These are phyloP conservation scores for Gnetum montanum DNA, from an alignment of 75 land plant genomes.

Conservation along the genomic window DNA sequence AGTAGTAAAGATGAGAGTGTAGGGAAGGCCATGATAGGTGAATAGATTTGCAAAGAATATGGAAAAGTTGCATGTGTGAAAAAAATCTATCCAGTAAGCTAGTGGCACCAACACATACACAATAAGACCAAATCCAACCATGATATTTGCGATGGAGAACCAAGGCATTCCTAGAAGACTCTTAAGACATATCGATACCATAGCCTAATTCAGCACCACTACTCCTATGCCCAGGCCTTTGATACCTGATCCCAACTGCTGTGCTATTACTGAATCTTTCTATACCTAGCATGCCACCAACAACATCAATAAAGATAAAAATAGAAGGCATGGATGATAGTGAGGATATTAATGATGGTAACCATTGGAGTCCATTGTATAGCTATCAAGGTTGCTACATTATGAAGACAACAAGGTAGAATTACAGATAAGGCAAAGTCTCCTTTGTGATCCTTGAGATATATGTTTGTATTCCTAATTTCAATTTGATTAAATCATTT, in stretches of 20 bases:
- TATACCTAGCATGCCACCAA: slow-evolving; percentile 23
- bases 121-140: slow-evolving; percentile 40
- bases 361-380: too few relatives aligned
- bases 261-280: slow-evolving; percentile 16
- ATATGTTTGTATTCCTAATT: too few relatives aligned
- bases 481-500: too few relatives aligned
- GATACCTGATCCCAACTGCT: slow-evolving; percentile 26
- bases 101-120: slow-evolving; percentile 36
- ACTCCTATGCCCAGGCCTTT: slow-evolving; percentile 33
- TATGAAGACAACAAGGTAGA: too few relatives aligned
- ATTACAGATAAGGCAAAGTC: too few relatives aligned
- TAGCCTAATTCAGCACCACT: slow-evolving; percentile 53
- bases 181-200: slow-evolving; percentile 34
- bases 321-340: slow-evolving; percentile 18
- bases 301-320: slow-evolving; percentile 10
- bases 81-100: slow-evolving; percentile 16
- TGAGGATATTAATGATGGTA: slow-evolving; percentile 15
- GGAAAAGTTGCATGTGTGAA: slow-evolving; percentile 18
- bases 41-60: slow-evolving; percentile 13
- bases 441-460: too few relatives aligned
- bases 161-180: slow-evolving; percentile 58
- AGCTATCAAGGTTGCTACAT: too few relatives aligned
- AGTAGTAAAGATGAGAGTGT: slow-evolving; percentile 16
- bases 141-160: slow-evolving; percentile 45
- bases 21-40: background rate